Base-by-base conservation (phyloP, 352 stramenopile genomes). In the Elongisporangium anandrum region DNA sequence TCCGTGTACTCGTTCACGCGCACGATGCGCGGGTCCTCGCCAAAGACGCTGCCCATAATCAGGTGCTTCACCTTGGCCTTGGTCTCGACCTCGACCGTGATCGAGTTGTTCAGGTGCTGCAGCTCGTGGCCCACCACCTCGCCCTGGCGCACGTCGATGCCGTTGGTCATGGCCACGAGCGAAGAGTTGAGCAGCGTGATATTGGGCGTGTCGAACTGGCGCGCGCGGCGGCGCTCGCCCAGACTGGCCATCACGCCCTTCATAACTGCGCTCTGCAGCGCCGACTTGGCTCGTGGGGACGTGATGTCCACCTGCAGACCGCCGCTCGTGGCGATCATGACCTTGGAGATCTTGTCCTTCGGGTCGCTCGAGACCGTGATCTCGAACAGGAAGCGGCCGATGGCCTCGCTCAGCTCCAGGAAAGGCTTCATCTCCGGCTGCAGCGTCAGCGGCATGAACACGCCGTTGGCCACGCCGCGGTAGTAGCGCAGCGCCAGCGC, bases 381-480 rank as follows among this genome's bases (percentile, higher is more conserved):
- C 57, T 90, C 73, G 57, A 88, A 79, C 39, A 92, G 60, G 45
- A 94, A 81, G n/a, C 74, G 70, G 17, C 85, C 85, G 10, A 94
- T 73, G n/a, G 80, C 66, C 52, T 92, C 77, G 53, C 78, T 77
- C 49, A 94, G 65, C 16, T 77, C 63, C 39, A 94, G 59, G 68
- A 90, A 94, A 50, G 85, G 85, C 71, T 89, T 77, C 81, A 94
- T 90, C 70, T 94, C 85, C 12, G 80, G 81, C 51, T 85, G 54
- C 21, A 92, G 65, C 52, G 82, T 92, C 15, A 89, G 68, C 26
- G 80, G 79, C 80, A 94, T 87, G 72, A 91, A 92, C 15, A 92
- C 81, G 22, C 75, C 85, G 60, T 94, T 94, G n/a, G 83, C 79
- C 8, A 94, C 82, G 53, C 85, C 85, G 49, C 78, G 81, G 62